A percentile compares a stretch with the other conserved stretches of the same genome.
Evolutionary conservation across 2,329 filamentous ascomycete genomes (phyloP).

Genomic region (Sarocladium oryzae): DNA sequence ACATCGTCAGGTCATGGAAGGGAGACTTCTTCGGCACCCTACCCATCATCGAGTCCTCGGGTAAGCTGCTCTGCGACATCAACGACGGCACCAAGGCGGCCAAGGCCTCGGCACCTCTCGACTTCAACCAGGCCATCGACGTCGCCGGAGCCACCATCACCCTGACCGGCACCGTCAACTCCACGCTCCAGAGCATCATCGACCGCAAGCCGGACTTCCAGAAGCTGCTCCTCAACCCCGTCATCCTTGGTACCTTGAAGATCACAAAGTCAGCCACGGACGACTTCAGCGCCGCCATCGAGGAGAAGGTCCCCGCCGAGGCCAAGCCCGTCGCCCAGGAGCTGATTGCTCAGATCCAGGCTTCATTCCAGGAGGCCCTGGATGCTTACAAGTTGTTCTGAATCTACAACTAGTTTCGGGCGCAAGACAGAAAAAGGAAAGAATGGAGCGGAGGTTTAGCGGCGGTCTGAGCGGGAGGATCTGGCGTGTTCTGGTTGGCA

Average conservation of each 20-base stretch:
- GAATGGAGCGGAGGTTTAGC: too few species aligned
- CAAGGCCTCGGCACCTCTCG: slow-evolving; percentile 29
- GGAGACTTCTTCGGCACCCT: slow-evolving; percentile 31
- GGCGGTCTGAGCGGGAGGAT: too few species aligned
- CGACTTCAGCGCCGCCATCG: slow-evolving; percentile 29
- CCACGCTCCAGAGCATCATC: slow-evolving; percentile 31
- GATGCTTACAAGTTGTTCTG: slow-evolving; percentile 19
- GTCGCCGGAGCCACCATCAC: slow-evolving; percentile 30
- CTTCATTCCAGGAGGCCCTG: slow-evolving; percentile 32
- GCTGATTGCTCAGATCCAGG: slow-evolving; percentile 31
- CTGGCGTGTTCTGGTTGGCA: too few species aligned
- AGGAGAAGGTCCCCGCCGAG: slow-evolving; percentile 32
- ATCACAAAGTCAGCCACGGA: slow-evolving; percentile 32
- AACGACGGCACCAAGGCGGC: slow-evolving; percentile 31
- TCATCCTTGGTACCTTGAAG: slow-evolving; percentile 36
- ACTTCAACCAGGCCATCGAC: slow-evolving; percentile 28
- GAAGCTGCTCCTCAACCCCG: slow-evolving; percentile 31
- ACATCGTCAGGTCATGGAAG: slow-evolving; percentile 28
- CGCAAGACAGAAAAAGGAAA: too few species aligned
- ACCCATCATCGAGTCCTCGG: slow-evolving; percentile 33
- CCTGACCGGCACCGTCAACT: slow-evolving; percentile 31
- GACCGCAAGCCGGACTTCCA: slow-evolving; percentile 37
- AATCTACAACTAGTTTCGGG: too few species aligned
- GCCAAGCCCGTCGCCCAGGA: slow-evolving; percentile 25
- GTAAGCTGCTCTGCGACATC: slow-evolving; percentile 32